Evolutionary conservation across 2,329 filamentous ascomycete species (phyloP).

Genomic region (Drechslera avenae): DNA sequence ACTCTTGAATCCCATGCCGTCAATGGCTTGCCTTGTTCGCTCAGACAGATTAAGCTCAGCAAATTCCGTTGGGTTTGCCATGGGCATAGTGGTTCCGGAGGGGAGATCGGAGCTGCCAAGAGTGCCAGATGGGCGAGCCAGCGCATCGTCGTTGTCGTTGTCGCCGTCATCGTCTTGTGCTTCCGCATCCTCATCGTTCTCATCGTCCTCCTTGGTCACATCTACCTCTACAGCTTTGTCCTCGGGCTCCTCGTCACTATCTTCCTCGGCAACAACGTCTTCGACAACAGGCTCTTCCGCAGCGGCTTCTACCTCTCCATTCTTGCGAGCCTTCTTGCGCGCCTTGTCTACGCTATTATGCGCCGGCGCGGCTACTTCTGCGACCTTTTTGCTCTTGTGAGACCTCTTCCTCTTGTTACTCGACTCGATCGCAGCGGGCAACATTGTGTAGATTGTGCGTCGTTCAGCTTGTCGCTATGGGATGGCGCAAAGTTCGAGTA

Average conservation of each 20-base stretch:
- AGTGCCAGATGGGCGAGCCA: constrained; percentile 13
- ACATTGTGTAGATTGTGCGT: constrained; percentile 36
- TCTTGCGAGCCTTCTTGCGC: constrained; percentile 46
- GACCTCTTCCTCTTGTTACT: constrained; percentile 56
- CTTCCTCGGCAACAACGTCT: constrained; percentile 35
- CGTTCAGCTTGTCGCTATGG: background rate
- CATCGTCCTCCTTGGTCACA: constrained; percentile 32
- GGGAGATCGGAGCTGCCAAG: constrained; percentile 54
- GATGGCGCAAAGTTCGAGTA: constrained; percentile 11
- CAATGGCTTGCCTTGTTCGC: constrained; percentile 85
- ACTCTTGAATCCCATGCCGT: constrained; percentile 89
- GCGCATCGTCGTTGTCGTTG: constrained; percentile 28
- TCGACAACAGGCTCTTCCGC: constrained; percentile 29
- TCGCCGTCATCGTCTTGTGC: constrained; percentile 34
- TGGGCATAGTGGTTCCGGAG: constrained; percentile 62
- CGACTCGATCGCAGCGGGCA: constrained; percentile 46
- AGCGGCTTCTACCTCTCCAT: constrained; percentile 46
- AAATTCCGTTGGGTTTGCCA: constrained; percentile 71
- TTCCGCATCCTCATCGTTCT: constrained; percentile 32
- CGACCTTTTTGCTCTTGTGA: constrained; percentile 48
- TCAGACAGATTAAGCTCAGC: constrained; percentile 83
- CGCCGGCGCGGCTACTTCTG: constrained; percentile 28
- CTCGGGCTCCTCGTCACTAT: constrained; percentile 43
- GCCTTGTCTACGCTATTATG: constrained; percentile 28
- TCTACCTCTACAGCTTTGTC: constrained; percentile 42